A percentile compares a stretch with the other conserved stretches of the same genome.
phyloP scores from a whole-genome alignment of 2,329 filamentous ascomycete species.

The Ophiognomonia clavigignenti-juglandacearum region DNA sequence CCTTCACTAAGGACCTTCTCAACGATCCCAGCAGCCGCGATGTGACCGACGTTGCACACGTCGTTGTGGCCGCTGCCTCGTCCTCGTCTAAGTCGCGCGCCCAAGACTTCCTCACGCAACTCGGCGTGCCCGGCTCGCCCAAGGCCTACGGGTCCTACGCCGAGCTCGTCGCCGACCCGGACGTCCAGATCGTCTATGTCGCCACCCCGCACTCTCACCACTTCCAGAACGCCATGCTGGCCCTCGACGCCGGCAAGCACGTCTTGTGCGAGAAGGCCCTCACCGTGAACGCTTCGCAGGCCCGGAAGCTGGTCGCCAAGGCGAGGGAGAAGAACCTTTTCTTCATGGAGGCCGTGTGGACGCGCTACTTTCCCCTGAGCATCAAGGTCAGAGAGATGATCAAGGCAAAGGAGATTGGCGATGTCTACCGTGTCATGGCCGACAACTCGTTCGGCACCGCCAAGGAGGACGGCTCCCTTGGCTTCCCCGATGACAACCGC shows the following conservation, averaged over 20 bases:
- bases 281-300: constrained; percentile 76
- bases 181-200: constrained; percentile 83
- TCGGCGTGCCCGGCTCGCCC: constrained; percentile 62
- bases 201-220: constrained; percentile 90
- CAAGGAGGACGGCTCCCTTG: constrained; percentile 50
- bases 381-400: constrained; percentile 67
- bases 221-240: constrained; percentile 86
- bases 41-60: constrained; percentile 69
- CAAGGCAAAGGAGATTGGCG: constrained; percentile 48
- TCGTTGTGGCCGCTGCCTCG: constrained; percentile 74
- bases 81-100: constrained; percentile 68
- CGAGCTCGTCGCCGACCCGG: constrained; percentile 71
- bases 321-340: constrained; percentile 69
- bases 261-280: constrained; percentile 90
- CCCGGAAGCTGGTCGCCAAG: constrained; percentile 64
- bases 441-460: constrained; percentile 59
- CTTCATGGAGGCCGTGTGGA: constrained; percentile 89
- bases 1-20: constrained; percentile 74
- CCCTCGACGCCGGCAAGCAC: constrained; percentile 76
- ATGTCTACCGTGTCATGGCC: constrained; percentile 56
- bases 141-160: constrained; percentile 76
- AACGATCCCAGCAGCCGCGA: constrained; percentile 65
- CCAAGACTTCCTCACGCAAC: constrained; percentile 65
- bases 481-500: constrained; percentile 58
- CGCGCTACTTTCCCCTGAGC: constrained; percentile 79